Evolutionary conservation across 148 eudicot species (phyloP).

Genomic region (Camellia japonica): DNA sequence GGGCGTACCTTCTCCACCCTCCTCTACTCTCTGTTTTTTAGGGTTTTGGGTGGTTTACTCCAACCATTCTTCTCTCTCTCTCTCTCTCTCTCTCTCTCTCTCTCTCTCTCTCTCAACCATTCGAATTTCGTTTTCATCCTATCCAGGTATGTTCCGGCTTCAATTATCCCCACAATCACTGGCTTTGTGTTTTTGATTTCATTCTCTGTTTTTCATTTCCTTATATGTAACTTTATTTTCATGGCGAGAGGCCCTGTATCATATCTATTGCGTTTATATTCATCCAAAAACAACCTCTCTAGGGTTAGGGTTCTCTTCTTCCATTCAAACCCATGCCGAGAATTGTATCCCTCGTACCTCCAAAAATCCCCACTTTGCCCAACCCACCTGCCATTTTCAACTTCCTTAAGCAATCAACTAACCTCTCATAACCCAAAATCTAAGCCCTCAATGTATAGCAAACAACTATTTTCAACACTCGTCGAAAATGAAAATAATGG

Average conservation of each 20-base stretch:
- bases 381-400: slow-evolving; percentile 3
- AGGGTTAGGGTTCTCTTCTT: slow-evolving; percentile 17
- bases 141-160: slow-evolving; percentile 1
- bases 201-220: background rate
- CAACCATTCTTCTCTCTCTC: slow-evolving; percentile 10
- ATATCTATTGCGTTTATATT: slow-evolving; percentile 20
- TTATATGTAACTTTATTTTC: background rate
- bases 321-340: slow-evolving; percentile 15
- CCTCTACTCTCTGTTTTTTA: background rate
- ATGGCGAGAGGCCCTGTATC: slow-evolving; percentile 40
- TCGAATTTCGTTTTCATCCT: background rate
- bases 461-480: slow-evolving; percentile 14
- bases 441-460: slow-evolving; percentile 1
- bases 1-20: too few relatives aligned
- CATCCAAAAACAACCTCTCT: slow-evolving; percentile 20
- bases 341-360: background rate
- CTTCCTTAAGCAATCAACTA: slow-evolving; percentile 5
- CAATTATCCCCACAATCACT: background rate
- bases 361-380: slow-evolving; percentile 5
- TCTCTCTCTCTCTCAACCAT: background rate
- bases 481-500: slow-evolving; percentile 18
- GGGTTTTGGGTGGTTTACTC: slow-evolving; percentile 18
- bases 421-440: background rate
- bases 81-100: slow-evolving; percentile 6
- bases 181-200: background rate